These are phyloP conservation scores for Lablab purpureus DNA, from an alignment of 306 rosid genomes.

Conservation along the genomic window DNA sequence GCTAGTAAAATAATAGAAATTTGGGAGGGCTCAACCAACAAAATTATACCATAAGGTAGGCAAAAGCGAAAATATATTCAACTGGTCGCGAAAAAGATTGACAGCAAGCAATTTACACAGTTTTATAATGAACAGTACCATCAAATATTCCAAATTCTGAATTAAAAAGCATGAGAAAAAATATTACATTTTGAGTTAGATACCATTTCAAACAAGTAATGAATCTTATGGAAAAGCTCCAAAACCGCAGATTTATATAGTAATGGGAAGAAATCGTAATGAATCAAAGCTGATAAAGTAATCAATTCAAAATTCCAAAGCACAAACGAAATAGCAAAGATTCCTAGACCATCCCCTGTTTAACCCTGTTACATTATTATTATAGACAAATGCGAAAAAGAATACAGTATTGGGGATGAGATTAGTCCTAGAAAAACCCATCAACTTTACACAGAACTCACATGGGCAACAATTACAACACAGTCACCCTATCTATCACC, in stretches of 20 bases:
- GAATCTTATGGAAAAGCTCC: not conserved
- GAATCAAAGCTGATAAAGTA: slow-evolving; percentile 31
- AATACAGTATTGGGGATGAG: slow-evolving; percentile 43
- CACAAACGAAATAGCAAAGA: slow-evolving; percentile 30
- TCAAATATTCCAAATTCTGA: slow-evolving; percentile 39
- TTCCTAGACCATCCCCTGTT: slow-evolving; percentile 27
- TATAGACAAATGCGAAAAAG: slow-evolving; percentile 30
- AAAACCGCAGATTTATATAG: slow-evolving; percentile 29
- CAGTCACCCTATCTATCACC: slow-evolving; percentile 17
- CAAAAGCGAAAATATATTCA: slow-evolving; percentile 33
- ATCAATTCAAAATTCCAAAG: slow-evolving; percentile 20
- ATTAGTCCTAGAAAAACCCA: slow-evolving; percentile 49
- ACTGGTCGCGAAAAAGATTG: slow-evolving; percentile 36
- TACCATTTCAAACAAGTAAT: slow-evolving; percentile 28
- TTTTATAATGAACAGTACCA: not conserved
- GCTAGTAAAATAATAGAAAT: slow-evolving; percentile 6
- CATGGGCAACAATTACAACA: slow-evolving; percentile 46
- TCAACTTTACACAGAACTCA: slow-evolving; percentile 45
- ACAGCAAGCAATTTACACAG: slow-evolving; percentile 18
- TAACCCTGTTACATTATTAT: slow-evolving; percentile 36
- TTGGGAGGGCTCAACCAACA: slow-evolving; percentile 5
- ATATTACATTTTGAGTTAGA: not conserved
- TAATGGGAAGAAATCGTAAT: slow-evolving; percentile 26
- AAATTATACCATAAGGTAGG: slow-evolving; percentile 2
- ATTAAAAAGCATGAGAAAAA: not conserved